A percentile compares a stretch with the other conserved stretches of the same genome.
phyloP scores from a whole-genome alignment of 257 asterid species.

The Fraxinus excelsior region DNA sequence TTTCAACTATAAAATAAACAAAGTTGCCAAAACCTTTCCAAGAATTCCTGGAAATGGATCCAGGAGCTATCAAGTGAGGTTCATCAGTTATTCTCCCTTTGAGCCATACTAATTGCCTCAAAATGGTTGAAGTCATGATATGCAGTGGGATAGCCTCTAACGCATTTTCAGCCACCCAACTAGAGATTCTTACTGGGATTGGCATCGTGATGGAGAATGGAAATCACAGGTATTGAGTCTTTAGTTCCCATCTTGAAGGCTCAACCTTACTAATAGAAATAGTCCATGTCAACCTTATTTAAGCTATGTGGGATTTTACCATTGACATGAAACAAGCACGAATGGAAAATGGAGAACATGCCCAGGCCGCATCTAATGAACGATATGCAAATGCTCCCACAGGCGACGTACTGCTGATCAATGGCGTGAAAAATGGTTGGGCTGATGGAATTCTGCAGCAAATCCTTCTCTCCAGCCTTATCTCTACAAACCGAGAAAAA shows the following conservation, averaged over 20 bases:
- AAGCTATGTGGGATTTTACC: background rate
- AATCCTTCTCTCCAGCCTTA: constrained; percentile 49
- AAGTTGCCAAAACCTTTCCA: constrained; percentile 48
- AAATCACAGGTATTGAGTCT: constrained; percentile 35
- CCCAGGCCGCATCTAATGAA: constrained; percentile 53
- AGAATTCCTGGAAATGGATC: constrained; percentile 55
- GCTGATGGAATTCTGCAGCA: constrained; percentile 36
- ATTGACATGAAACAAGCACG: constrained; percentile 32
- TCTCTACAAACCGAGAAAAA: constrained; percentile 51
- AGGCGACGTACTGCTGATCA: constrained; percentile 64
- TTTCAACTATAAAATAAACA: constrained; percentile 45
- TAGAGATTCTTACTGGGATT: constrained; percentile 41
- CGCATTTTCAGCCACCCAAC: constrained; percentile 37
- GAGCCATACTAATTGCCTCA: constrained; percentile 34
- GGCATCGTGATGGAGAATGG: constrained; percentile 61
- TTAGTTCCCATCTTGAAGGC: background rate
- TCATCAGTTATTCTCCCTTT: constrained; percentile 67
- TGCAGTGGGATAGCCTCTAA: constrained; percentile 61
- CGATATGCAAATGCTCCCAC: constrained; percentile 65
- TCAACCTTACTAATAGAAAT: background rate
- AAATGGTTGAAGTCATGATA: constrained; percentile 60
- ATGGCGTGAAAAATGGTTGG: constrained; percentile 52
- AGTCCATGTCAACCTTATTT: background rate
- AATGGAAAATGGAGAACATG: constrained; percentile 68
- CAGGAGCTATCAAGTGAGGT: constrained; percentile 64